Percentiles rank a stretch among this genome's conserved stretches.
Evolutionary conservation across 495 filamentous ascomycete species (phyloP).

Genomic region (Aspergillus olivimuriae): DNA sequence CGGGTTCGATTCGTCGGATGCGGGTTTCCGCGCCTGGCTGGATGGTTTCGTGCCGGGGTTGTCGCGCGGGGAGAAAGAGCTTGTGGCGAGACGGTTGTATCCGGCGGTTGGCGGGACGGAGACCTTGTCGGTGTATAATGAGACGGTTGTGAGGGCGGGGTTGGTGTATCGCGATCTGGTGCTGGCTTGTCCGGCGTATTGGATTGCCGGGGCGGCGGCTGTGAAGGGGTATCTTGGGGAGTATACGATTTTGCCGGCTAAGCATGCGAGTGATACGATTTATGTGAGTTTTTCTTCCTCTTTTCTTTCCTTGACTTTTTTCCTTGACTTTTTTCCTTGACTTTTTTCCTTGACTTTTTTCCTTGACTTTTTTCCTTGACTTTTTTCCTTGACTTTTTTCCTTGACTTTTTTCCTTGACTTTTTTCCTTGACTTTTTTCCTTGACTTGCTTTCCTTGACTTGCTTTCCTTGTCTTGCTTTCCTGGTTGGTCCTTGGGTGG

Average conservation of each 20-base stretch:
- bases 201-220: conserved; percentile 42
- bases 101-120: conserved; percentile 37
- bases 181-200: conserved; percentile 55
- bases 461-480: too few relatives aligned
- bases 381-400: too few relatives aligned
- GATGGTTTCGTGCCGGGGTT: conserved; percentile 46
- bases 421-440: too few relatives aligned
- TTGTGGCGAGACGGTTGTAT: conserved; percentile 38
- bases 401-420: too few relatives aligned
- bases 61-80: conserved; percentile 25
- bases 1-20: too few relatives aligned
- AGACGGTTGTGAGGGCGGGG: conserved; percentile 41
- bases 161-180: conserved; percentile 52
- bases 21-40: conserved; percentile 45
- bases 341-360: too few relatives aligned
- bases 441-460: too few relatives aligned
- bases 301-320: conserved; percentile 8
- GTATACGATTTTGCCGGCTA: conserved; percentile 53
- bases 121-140: conserved; percentile 38
- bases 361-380: too few relatives aligned
- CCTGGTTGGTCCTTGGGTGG: too few relatives aligned
- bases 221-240: conserved; percentile 47
- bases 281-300: conserved; percentile 35
- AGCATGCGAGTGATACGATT: conserved; percentile 52
- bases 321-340: not conserved